Conservation (phyloP, 305 asterid genomes). For the Solanum hybrid region DNA sequence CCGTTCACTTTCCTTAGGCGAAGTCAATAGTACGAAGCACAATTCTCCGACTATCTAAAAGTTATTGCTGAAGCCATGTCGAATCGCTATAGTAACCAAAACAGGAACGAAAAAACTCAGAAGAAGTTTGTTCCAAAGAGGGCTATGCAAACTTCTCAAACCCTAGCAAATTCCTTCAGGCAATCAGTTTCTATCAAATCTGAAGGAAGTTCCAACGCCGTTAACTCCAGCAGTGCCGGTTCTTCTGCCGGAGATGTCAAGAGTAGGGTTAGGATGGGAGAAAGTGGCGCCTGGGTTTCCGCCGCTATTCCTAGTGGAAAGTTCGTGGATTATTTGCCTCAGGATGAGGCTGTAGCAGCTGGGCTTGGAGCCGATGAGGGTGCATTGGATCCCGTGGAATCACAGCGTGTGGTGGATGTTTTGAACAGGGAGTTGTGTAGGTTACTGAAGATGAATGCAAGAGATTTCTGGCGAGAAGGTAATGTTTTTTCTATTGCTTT, state of each 20-base stretch:
- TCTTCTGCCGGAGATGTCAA: constrained; percentile 19
- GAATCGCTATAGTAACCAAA: constrained; percentile 34
- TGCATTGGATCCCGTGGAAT: constrained; percentile 81
- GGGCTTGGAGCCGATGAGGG: constrained; percentile 87
- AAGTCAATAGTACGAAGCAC: neutral
- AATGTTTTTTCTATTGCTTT: neutral
- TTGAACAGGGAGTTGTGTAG: constrained; percentile 67
- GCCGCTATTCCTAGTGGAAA: constrained; percentile 30
- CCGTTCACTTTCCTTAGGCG: neutral
- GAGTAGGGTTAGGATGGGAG: constrained; percentile 38
- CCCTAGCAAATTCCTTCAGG: constrained; percentile 56
- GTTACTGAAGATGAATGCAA: constrained; percentile 66
- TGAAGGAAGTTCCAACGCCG: constrained; percentile 8
- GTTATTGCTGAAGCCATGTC: constrained; percentile 26
- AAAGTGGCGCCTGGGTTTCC: constrained; percentile 43
- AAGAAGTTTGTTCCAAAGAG: constrained; percentile 40
- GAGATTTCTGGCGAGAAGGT: constrained; percentile 94
- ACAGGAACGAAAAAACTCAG: constrained; percentile 35
- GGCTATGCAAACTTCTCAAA: constrained; percentile 31
- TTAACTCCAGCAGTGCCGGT: neutral
- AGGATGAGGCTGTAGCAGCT: constrained; percentile 94
- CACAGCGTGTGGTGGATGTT: constrained; percentile 90
- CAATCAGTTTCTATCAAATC: constrained; percentile 20
- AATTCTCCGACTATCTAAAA: neutral
- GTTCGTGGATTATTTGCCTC: constrained; percentile 83